These are phyloP conservation scores for Sporothrix luriei DNA, from an alignment of 2,329 filamentous ascomycete species.

Conservation along the genomic window DNA sequence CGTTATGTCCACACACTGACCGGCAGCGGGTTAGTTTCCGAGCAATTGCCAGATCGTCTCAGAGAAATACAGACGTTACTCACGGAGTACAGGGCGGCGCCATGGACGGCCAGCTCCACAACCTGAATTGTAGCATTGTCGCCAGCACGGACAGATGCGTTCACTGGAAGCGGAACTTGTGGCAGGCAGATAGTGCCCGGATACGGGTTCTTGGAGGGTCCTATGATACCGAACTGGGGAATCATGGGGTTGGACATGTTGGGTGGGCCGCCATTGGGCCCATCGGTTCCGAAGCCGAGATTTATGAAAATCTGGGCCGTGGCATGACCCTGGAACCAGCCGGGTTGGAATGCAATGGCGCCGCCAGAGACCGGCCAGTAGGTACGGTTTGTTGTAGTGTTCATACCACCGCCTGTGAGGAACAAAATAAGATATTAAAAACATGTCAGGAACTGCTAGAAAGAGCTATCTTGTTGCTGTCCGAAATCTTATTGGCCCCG, in stretches of 20 bases:
- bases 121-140: constrained; percentile 90
- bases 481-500: neutral
- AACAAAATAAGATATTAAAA: neutral
- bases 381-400: constrained; percentile 76
- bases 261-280: constrained; percentile 64
- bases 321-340: constrained; percentile 90
- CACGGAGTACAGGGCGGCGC: constrained; percentile 80
- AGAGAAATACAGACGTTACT: constrained; percentile 39
- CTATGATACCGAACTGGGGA: constrained; percentile 76
- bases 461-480: neutral
- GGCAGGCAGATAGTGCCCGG: constrained; percentile 86
- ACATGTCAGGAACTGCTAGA: constrained; percentile 5
- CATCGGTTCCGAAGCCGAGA: constrained; percentile 75
- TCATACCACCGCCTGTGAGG: constrained; percentile 76
- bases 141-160: constrained; percentile 71
- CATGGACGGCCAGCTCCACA: constrained; percentile 80
- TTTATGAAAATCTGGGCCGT: constrained; percentile 88
- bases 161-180: constrained; percentile 79
- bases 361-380: constrained; percentile 89
- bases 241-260: constrained; percentile 91
- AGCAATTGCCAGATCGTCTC: neutral
- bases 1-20: constrained; percentile 89
- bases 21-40: constrained; percentile 13
- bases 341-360: constrained; percentile 86
- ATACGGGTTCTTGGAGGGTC: constrained; percentile 81